Evolutionary conservation across 345 rosid genomes (phyloP), one percentile per base, ranked within the genome.

Genomic region (Aurinia saxatilis): DNA sequence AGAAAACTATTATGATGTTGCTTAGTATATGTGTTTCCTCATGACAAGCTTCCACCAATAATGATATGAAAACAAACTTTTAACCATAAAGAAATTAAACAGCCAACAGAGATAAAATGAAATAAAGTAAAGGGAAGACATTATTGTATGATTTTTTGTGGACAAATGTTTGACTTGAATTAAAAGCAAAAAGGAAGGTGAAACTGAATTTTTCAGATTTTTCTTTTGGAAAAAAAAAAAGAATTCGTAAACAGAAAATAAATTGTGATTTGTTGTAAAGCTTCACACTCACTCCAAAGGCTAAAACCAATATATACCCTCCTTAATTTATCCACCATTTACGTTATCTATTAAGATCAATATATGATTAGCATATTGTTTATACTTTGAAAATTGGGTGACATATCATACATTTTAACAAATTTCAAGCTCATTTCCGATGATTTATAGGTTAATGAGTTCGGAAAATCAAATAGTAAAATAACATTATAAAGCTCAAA

Each of bases 161-260:
- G 30, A 47, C 51, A 61, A 50, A 63, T 11, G 10, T 25, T 41
- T 57, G 60, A 57, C 75, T 71, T 71, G 65, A 71, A 63, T 4
- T 45, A 64, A 71, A 71, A 71, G 70, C 75, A 71, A 64, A 71
- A 65, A 57, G 50, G 75, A 71, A 41, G 70, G 75, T 64, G 75
- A 57, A 71, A 71, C 75, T 63, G 75, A 71, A 3, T 2, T 71
- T 51, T 42, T 39, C 58, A 56, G 9, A 63, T 52, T 55, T 61
- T 47, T 63, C 50, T 15, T 56, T 36, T 16, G 23, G 48, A 36
- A 23, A 44, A 37, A 16, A 44, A 2, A 2, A 2, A 2, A 27
- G 5, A 27, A 6, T 52, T 23, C 35, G 14, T 19, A 4, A 52
- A 57, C 7, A 57, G 8, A 47, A 14, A 41, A 9, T 5, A 21